These are phyloP conservation scores for Aquilaria sinensis DNA, from an alignment of 345 rosid species.

Conservation along the genomic window DNA sequence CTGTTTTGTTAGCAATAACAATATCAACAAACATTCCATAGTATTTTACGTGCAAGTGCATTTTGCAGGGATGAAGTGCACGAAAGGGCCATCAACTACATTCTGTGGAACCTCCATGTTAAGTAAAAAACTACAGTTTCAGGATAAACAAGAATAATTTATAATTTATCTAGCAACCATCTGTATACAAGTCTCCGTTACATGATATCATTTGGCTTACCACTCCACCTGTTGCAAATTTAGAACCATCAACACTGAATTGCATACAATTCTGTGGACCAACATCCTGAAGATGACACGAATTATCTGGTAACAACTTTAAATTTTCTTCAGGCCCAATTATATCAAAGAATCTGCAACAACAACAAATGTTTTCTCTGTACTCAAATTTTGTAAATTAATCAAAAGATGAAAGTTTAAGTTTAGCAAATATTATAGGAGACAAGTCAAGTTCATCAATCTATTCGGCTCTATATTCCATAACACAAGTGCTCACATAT, in stretches of 20 bases:
- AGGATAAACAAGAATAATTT: no score
- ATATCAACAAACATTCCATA: conserved; percentile 3
- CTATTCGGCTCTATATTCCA: no score
- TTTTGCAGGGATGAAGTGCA: no score
- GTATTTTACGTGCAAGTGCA: no score
- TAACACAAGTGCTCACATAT: no score
- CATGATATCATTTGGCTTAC: conserved; percentile 34
- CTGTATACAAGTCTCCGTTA: no score
- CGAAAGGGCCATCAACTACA: no score
- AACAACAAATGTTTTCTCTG: conserved; percentile 10
- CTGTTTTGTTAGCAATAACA: conserved; percentile 29
- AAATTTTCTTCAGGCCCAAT: conserved; percentile 34
- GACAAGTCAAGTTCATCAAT: no score
- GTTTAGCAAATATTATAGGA: not conserved
- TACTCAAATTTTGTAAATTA: not conserved
- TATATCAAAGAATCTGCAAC: conserved; percentile 73
- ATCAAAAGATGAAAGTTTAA: not conserved
- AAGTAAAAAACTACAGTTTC: no score
- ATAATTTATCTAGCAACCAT: no score
- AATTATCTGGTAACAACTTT: conserved; percentile 47
- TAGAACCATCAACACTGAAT: conserved; percentile 90
- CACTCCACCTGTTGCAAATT: conserved; percentile 79
- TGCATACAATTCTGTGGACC: conserved; percentile 79
- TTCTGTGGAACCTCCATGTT: no score
- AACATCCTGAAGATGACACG: conserved; percentile 53